Evolutionary conservation across 768 basidiomycete species (phyloP).

Genomic region (Termitomyces sp.): DNA sequence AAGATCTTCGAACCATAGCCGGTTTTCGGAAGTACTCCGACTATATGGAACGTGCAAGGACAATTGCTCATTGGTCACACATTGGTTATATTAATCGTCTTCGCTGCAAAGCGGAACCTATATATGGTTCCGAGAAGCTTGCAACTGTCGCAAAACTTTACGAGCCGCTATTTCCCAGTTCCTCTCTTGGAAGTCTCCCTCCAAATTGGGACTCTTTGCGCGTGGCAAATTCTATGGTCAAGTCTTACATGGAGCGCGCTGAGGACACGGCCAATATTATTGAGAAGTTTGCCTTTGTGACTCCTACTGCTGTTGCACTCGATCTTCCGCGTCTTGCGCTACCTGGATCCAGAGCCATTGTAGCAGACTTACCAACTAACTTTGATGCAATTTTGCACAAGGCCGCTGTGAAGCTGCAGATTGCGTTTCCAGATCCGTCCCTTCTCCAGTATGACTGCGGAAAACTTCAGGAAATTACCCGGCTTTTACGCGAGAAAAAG

Average conservation of each 20-base stretch:
- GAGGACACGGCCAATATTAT: conserved; percentile 48
- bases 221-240: conserved; percentile 44
- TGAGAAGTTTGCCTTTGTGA: conserved; percentile 74
- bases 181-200: conserved; percentile 31
- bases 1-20: conserved; percentile 68
- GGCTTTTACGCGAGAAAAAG: conserved; percentile 77
- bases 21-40: conserved; percentile 60
- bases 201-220: conserved; percentile 39
- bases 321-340: conserved; percentile 69
- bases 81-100: conserved; percentile 69
- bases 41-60: conserved; percentile 44
- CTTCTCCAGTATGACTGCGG: conserved; percentile 95
- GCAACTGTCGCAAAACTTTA: conserved; percentile 30
- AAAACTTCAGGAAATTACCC: conserved; percentile 83
- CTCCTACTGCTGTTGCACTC: conserved; percentile 69
- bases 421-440: conserved; percentile 89
- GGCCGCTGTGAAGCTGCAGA: conserved; percentile 77
- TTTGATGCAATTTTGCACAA: conserved; percentile 73
- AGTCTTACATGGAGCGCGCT: conserved; percentile 59
- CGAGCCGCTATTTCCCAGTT: conserved; percentile 47
- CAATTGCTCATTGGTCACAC: conserved; percentile 61
- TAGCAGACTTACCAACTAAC: conserved; percentile 27
- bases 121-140: conserved; percentile 46
- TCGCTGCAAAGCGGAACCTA: conserved; percentile 51
- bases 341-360: conserved; percentile 29